Base-by-base conservation (phyloP, 2,329 filamentous ascomycete genomes). In the Ceratocystis ficicola region DNA sequence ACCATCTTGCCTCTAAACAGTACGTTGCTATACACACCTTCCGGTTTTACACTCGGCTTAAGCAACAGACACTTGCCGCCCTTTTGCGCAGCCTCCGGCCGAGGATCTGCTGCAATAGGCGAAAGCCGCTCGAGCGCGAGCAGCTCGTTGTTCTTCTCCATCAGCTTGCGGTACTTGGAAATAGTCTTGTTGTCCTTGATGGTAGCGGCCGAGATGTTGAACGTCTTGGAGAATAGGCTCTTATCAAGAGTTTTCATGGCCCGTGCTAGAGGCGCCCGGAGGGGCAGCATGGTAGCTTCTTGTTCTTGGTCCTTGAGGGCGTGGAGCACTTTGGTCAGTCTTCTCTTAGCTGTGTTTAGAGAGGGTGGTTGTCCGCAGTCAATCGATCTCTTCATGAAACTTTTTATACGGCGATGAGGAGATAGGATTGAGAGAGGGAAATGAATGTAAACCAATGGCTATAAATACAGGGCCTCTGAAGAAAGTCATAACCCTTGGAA, bases 191-290 rank as follows among this genome's bases (percentile, higher is more conserved):
- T 83, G 73, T 94, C 88, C 69, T 84, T 82, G 57, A 97, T 79
- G 46, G 87, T 83, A 5, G 91, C 93, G 2, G 91, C 92, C 7
- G 90, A 83, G 28, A 93, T 79, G 28, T 87, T 85, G 65, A 96
- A 77, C 0, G 81, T 88, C 74, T 87, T 90, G 64, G 83, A 80
- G 78, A 97, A 97, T 69, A 95, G 86, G 17, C 86, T 81, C 70
- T 89, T 86, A 77, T 99, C 92, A 69, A 99, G 84, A 62, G 83
- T 82, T 73, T 86, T 86, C 78, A 90, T 89, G 68, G 87, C 86
- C 74, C 89, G 87, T 71, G 93, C 87, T 68, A 91, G 80, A 28
- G 92, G 91, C 60, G 91, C 90, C 70, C 86, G 85, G 75, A 96
- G 89, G 63, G 83, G 73, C 69, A 77, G 78, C 82, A 84, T 85